These are phyloP conservation scores for Pythium dissotocum DNA, from an alignment of 352 stramenopile genomes.

Conservation along the genomic window DNA sequence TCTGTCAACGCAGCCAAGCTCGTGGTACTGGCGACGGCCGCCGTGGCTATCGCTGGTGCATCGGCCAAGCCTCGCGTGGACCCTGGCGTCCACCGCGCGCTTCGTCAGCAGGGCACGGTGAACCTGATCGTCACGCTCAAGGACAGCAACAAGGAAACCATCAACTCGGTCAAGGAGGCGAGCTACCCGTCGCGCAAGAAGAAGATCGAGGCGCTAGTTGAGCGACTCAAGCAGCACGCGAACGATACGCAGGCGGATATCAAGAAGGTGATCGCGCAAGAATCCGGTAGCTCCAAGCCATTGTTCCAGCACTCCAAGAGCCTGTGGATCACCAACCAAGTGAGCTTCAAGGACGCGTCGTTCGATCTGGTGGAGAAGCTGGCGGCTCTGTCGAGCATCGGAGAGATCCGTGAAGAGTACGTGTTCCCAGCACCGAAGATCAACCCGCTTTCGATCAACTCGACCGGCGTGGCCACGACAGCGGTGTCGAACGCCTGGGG, in stretches of 20 bases:
- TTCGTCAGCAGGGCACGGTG: constrained; percentile 29
- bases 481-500: constrained; percentile 21
- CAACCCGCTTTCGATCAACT: not conserved
- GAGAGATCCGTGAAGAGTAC: constrained; percentile 2
- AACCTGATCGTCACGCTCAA: constrained; percentile 35
- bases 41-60: not conserved
- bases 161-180: constrained; percentile 18
- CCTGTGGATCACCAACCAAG: constrained; percentile 35
- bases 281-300: not conserved
- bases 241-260: constrained; percentile 3
- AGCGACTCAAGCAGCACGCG: constrained; percentile 8
- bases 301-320: constrained; percentile 11
- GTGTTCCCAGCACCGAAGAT: not conserved
- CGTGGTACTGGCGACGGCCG: not conserved
- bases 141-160: constrained; percentile 16
- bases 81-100: constrained; percentile 28
- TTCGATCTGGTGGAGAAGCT: constrained; percentile 22
- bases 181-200: constrained; percentile 19
- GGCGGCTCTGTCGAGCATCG: not conserved
- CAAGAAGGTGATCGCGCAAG: not conserved
- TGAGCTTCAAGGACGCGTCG: constrained; percentile 27
- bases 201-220: constrained; percentile 14
- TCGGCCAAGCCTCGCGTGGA: constrained; percentile 13
- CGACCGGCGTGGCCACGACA: not conserved
- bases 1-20: not conserved